Evolutionary conservation across 2,329 filamentous ascomycete species (phyloP).

Genomic region (Fusarium globosum): DNA sequence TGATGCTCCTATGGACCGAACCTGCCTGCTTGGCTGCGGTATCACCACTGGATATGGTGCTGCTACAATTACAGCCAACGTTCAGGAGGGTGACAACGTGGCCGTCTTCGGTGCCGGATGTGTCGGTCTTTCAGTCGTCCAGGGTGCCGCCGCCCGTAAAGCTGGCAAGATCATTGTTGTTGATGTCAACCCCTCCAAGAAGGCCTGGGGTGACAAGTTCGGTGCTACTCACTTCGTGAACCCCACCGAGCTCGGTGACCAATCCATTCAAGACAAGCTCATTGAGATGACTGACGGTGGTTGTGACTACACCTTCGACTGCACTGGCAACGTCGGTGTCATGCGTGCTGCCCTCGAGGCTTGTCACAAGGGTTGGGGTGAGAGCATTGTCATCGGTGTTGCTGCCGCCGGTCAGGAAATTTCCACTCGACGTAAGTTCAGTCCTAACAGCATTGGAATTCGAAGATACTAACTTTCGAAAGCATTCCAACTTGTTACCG

Average conservation of each 20-base stretch:
- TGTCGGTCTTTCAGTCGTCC: constrained; percentile 93
- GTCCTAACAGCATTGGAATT: neutral
- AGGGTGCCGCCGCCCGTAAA: constrained; percentile 88
- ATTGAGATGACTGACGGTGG: constrained; percentile 98
- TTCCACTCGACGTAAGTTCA: constrained; percentile 83
- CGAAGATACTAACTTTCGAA: constrained; percentile 42
- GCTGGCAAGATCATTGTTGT: constrained; percentile 81
- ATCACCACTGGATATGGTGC: constrained; percentile 99
- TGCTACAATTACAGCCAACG: constrained; percentile 89
- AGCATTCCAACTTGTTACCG: constrained; percentile 99
- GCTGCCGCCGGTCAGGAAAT: constrained; percentile 97
- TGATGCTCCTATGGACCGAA: constrained; percentile 94
- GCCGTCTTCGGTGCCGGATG: constrained; percentile 97
- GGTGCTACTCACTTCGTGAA: constrained; percentile 98
- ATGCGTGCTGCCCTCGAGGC: constrained; percentile 97
- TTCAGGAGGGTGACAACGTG: constrained; percentile 89
- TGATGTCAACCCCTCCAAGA: constrained; percentile 86
- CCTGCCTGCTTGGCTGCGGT: constrained; percentile 94
- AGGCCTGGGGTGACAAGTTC: constrained; percentile 93
- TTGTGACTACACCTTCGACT: constrained; percentile 99
- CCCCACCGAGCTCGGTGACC: constrained; percentile 79
- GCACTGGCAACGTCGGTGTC: constrained; percentile 95
- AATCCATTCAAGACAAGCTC: constrained; percentile 90
- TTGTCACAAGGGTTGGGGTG: constrained; percentile 99
- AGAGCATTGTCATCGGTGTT: constrained; percentile 98